These are phyloP conservation scores for Nicotiana knightiana DNA, from an alignment of 257 asterid genomes.

Conservation along the genomic window DNA sequence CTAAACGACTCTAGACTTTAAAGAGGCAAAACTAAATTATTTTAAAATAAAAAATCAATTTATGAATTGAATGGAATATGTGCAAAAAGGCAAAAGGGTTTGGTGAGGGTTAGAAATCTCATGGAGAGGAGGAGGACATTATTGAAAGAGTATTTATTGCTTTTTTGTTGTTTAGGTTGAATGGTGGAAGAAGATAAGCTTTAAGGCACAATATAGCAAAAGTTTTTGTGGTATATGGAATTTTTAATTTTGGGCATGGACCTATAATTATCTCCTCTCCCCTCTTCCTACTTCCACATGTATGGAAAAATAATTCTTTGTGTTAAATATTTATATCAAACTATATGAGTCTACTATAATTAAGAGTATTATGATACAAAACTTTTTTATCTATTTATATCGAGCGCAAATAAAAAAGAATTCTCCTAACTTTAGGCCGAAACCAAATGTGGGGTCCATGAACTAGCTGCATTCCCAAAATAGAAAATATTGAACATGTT, in stretches of 20 bases:
- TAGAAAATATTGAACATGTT: conserved; percentile 18
- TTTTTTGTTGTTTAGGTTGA: background rate
- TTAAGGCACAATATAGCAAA: conserved; percentile 11
- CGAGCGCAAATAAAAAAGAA: too few relatives aligned
- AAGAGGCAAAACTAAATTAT: background rate
- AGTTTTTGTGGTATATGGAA: background rate
- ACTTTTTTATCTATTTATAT: background rate
- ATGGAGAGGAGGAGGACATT: background rate
- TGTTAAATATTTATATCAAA: too few relatives aligned
- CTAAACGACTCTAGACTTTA: conserved; percentile 12
- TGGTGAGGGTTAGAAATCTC: background rate
- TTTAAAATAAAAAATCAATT: background rate
- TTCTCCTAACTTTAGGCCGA: background rate
- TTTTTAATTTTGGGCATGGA: conserved; percentile 9
- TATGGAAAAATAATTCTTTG: too few relatives aligned
- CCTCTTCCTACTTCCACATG: background rate
- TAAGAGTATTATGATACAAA: background rate
- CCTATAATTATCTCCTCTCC: background rate
- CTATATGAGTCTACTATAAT: background rate
- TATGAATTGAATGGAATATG: conserved; percentile 7
- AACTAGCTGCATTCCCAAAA: conserved; percentile 9
- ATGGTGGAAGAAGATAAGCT: background rate
- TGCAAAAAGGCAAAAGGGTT: background rate
- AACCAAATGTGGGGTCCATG: conserved; percentile 6
- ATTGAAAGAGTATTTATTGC: background rate